Evolutionary conservation across 2,329 filamentous ascomycete genomes (phyloP).

Genomic region (Stagonosporopsis rhizophila): DNA sequence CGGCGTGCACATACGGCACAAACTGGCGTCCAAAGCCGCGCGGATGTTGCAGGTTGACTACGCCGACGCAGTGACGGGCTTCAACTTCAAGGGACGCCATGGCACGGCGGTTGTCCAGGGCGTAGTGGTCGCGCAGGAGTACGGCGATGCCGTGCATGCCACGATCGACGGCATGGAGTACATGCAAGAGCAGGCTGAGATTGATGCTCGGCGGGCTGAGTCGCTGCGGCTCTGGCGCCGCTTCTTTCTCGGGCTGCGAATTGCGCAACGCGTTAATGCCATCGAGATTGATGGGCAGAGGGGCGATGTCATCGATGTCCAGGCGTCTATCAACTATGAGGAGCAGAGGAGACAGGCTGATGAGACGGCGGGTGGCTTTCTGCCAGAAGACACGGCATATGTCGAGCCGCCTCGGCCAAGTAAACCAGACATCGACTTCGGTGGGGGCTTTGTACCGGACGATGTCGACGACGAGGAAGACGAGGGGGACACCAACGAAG

Average conservation of each 20-base stretch:
- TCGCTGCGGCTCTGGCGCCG: slow-evolving; percentile 66
- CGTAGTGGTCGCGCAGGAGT: slow-evolving; percentile 75
- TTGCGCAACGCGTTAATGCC: slow-evolving; percentile 74
- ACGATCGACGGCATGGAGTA: slow-evolving; percentile 73
- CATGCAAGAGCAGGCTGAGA: slow-evolving; percentile 68
- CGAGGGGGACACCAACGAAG: not conserved
- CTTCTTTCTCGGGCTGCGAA: slow-evolving; percentile 67
- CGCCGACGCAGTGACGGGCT: slow-evolving; percentile 88
- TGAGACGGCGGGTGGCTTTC: slow-evolving; percentile 50
- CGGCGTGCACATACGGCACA: slow-evolving; percentile 63
- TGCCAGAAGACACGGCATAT: slow-evolving; percentile 59
- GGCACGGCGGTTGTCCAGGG: slow-evolving; percentile 85
- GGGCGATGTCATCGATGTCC: slow-evolving; percentile 36
- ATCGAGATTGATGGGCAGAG: slow-evolving; percentile 48
- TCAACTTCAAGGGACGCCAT: slow-evolving; percentile 83
- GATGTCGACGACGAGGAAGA: slow-evolving; percentile 6
- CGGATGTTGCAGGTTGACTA: slow-evolving; percentile 81
- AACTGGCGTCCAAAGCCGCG: slow-evolving; percentile 73
- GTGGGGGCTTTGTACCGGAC: slow-evolving; percentile 32
- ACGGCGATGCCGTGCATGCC: slow-evolving; percentile 73
- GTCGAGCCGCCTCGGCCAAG: slow-evolving; percentile 28
- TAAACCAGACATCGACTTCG: slow-evolving; percentile 13
- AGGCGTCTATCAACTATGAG: slow-evolving; percentile 40
- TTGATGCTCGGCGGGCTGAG: slow-evolving; percentile 59
- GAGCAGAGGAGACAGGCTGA: slow-evolving; percentile 37